Percentiles rank a stretch among this genome's conserved stretches.
These are phyloP conservation scores for Caloboletus firmus DNA, from an alignment of 1,284 basidiomycete genomes.

Conservation along the genomic window DNA sequence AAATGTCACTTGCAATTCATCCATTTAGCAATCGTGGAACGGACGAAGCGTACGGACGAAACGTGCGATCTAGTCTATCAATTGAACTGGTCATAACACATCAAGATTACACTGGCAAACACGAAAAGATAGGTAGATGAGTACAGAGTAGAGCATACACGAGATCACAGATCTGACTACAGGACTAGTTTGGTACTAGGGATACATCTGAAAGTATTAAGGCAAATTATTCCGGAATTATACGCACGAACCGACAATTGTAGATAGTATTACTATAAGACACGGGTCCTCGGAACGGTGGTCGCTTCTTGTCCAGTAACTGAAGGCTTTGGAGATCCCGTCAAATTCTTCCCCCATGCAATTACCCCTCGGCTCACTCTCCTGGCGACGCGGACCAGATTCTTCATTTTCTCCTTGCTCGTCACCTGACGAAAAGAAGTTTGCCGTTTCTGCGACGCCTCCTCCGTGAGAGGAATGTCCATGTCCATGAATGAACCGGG, in stretches of 20 bases:
- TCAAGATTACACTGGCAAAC: constrained; percentile 16
- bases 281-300: not conserved
- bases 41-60: not conserved
- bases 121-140: constrained; percentile 1
- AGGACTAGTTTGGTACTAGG: constrained; percentile 19
- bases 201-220: constrained; percentile 23
- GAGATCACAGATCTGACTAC: constrained; percentile 3
- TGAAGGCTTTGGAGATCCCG: constrained; percentile 19
- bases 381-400: constrained; percentile 21
- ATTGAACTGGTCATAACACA: not conserved
- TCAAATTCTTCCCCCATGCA: constrained; percentile 33
- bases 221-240: constrained; percentile 4
- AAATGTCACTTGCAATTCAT: not conserved
- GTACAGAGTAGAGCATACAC: constrained; percentile 13
- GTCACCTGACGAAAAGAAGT: constrained; percentile 12
- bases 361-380: constrained; percentile 31
- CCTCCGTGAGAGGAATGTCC: constrained; percentile 24
- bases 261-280: constrained; percentile 9
- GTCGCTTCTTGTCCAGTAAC: not conserved
- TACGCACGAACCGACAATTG: constrained; percentile 12
- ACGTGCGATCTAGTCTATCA: not conserved
- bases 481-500: constrained; percentile 36
- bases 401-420: constrained; percentile 21
- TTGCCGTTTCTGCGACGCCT: constrained; percentile 11
- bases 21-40: not conserved